Percentiles rank a stretch among this genome's conserved stretches.
phyloP scores from a whole-genome alignment of 108 stramenopile species.

The Chaetoceros tenuissimus region DNA sequence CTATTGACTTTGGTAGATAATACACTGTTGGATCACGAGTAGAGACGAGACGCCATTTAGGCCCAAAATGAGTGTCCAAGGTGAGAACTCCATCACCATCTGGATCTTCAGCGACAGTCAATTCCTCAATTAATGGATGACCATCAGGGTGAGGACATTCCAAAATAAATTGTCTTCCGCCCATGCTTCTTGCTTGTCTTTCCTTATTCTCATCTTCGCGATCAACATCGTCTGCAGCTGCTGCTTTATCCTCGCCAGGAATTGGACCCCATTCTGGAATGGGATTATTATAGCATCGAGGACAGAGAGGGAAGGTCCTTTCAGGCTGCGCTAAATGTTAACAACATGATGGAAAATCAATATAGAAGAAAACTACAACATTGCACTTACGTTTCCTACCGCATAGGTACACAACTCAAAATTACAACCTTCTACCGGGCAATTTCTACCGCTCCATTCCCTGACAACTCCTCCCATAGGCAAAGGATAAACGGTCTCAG shows the following conservation, averaged over 20 bases:
- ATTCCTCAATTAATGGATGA: constrained; percentile 75
- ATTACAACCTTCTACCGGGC: constrained; percentile 60
- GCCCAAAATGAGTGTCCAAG: constrained; percentile 71
- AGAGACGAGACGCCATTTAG: constrained; percentile 72
- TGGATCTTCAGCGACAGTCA: constrained; percentile 75
- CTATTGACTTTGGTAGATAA: constrained; percentile 62
- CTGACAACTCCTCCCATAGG: constrained; percentile 75
- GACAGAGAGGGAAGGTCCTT: constrained; percentile 81
- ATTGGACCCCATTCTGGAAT: constrained; percentile 57
- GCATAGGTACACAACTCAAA: constrained; percentile 83
- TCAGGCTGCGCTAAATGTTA: constrained; percentile 44
- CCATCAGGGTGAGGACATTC: constrained; percentile 79
- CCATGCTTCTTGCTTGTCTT: constrained; percentile 45
- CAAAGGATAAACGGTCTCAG: constrained; percentile 75
- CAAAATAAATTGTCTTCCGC: constrained; percentile 57
- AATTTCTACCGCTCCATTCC: constrained; percentile 72
- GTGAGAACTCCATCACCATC: constrained; percentile 81
- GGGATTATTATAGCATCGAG: constrained; percentile 76
- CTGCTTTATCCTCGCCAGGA: constrained; percentile 18
- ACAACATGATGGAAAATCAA: background rate
- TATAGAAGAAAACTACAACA: background rate
- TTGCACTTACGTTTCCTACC: constrained; percentile 3
- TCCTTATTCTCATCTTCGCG: constrained; percentile 59
- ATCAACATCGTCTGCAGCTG: constrained; percentile 24
- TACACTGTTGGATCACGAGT: constrained; percentile 62